A percentile compares a stretch with the other conserved stretches of the same genome.
Evolutionary conservation across 2,329 filamentous ascomycete species (phyloP).

Genomic region (Calonectria pteridis): DNA sequence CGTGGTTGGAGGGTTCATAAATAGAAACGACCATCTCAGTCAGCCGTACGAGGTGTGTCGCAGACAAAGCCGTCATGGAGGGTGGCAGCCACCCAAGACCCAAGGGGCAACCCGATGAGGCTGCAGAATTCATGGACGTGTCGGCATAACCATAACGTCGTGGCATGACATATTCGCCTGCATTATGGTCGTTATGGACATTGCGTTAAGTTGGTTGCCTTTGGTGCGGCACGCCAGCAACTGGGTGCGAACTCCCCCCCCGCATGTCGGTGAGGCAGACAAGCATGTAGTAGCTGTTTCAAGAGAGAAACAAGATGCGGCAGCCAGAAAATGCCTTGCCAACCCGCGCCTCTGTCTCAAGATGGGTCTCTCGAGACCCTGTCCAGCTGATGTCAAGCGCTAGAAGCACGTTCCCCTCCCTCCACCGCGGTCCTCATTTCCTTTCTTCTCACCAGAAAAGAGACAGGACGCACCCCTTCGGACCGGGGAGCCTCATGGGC

Average conservation of each 20-base stretch:
- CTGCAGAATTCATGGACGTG: conserved; percentile 4
- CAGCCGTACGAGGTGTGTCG: conserved; percentile 7
- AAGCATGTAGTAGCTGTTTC: background rate
- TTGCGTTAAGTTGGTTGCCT: background rate
- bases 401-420: conserved; percentile 15
- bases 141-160: conserved; percentile 12
- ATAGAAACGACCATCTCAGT: conserved; percentile 36
- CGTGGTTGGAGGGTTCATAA: conserved; percentile 27
- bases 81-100: background rate
- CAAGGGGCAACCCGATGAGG: background rate
- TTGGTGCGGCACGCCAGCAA: background rate
- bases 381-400: conserved; percentile 16
- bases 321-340: conserved; percentile 15
- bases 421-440: background rate
- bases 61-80: background rate
- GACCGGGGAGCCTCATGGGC: background rate
- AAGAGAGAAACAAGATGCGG: conserved; percentile 4
- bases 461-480: background rate
- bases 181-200: background rate
- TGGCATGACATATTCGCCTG: background rate
- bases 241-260: background rate
- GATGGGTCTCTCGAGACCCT: conserved; percentile 15
- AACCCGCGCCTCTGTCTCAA: background rate
- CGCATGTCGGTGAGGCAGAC: conserved; percentile 9
- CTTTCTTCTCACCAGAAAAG: conserved; percentile 19